Evolutionary conservation across 371 early-diverging fungal species (phyloP), one percentile per base, ranked within the genome.

Genomic region (Syncephalis plumigaleata): DNA sequence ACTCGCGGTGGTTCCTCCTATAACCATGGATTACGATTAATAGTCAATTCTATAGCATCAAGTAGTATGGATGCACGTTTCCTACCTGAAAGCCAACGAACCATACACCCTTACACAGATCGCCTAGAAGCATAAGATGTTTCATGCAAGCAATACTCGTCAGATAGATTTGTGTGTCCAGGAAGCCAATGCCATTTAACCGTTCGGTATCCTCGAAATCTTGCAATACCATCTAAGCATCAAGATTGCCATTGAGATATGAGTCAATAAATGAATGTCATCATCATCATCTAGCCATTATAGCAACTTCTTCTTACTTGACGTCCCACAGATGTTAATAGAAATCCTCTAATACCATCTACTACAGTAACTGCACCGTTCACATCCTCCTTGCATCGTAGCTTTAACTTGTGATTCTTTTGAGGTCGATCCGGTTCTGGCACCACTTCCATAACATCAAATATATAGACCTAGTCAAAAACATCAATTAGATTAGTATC

Each of bases 361-460:
- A 98, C 57, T 2, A 89, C 82, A 11, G 88, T 86, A n/a, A 97
- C 85, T 8, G 95, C 79, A n/a, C 89, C 91, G 54, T 90, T 92
- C 31, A 91, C 84, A 46, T 96, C 94, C 49, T 87, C 85, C 2
- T 69, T 70, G 51, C 73, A 79, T 15, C 92, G 57, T 45, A 78
- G 62, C 55, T 98, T 98, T 49, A 94, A 77, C 53, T 84, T 82
- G 59, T 92, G 91, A 52, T 87, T 89, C 0, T 92, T 90, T 60
- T 91, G 88, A 23, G 96, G 98, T 40, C 86, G 83, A 46, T 86
- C 86, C 1, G 87, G 82, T 55, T 94, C 90, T 2, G 98, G 98
- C 7, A 98, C 94, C 17, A 99, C 94, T 58, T 91, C 87, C 61
- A 94, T 88, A 39, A 98, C 75, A 51, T 99, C 99, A 57, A 86